These are phyloP conservation scores for Datura wrightii DNA, from an alignment of 257 asterid genomes.

Conservation along the genomic window DNA sequence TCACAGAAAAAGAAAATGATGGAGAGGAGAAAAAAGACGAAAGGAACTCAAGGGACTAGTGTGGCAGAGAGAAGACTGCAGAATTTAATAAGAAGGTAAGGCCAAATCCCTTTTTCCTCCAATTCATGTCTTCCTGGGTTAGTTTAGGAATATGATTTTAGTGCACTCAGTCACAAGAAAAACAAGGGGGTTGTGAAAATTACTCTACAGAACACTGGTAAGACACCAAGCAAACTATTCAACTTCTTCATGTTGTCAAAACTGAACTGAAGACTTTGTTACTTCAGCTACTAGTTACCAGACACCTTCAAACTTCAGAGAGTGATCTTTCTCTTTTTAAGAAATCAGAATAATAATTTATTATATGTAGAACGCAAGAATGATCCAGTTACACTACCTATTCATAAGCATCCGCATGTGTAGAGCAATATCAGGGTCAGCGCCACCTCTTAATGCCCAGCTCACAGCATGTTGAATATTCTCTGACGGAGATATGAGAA, in stretches of 20 bases:
- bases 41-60: neutral
- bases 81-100: neutral
- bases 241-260: neutral
- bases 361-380: neutral
- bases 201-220: neutral
- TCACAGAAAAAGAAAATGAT: neutral
- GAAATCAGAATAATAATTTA: neutral
- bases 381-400: slow-evolving; percentile 54
- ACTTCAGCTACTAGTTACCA: slow-evolving; percentile 3
- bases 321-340: neutral
- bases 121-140: slow-evolving; percentile 19
- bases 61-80: slow-evolving; percentile 14
- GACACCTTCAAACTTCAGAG: neutral
- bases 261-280: slow-evolving; percentile 11
- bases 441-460: slow-evolving; percentile 75
- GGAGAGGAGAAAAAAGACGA: neutral
- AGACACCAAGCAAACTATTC: slow-evolving; percentile 8
- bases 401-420: slow-evolving; percentile 99
- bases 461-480: slow-evolving; percentile 48
- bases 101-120: neutral
- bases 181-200: neutral
- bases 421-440: slow-evolving; percentile 84
- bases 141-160: slow-evolving; percentile 3
- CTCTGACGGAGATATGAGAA: slow-evolving; percentile 81
- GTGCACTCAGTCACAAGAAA: neutral